phyloP scores from a whole-genome alignment of 2,329 filamentous ascomycete species.

The Sporothrix euskadiensis region DNA sequence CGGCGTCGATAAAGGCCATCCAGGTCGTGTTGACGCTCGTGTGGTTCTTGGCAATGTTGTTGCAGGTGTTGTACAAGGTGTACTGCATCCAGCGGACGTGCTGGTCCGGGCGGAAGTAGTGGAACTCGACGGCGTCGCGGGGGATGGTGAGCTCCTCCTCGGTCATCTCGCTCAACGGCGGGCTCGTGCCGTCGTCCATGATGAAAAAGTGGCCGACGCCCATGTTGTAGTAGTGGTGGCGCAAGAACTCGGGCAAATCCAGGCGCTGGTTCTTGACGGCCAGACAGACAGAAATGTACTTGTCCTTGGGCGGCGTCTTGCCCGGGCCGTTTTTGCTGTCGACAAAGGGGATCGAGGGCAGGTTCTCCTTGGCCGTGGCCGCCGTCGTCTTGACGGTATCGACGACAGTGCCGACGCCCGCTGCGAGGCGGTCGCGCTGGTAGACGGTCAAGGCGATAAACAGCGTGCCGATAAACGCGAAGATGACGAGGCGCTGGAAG shows the following conservation, averaged over 20 bases:
- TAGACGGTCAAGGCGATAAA: constrained; percentile 24
- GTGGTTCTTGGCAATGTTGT: constrained; percentile 20
- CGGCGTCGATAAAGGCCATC: constrained; percentile 31
- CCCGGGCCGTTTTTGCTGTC: background rate
- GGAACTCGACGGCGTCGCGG: constrained; percentile 27
- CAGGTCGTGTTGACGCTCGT: constrained; percentile 24
- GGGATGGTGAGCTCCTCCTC: constrained; percentile 27
- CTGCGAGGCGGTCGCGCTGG: constrained; percentile 26
- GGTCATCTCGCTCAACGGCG: constrained; percentile 25
- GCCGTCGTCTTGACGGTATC: constrained; percentile 21
- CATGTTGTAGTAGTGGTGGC: constrained; percentile 32
- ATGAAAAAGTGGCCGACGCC: constrained; percentile 29
- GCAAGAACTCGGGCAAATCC: constrained; percentile 29
- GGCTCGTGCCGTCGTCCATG: constrained; percentile 30
- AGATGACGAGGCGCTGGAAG: constrained; percentile 21
- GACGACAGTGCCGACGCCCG: constrained; percentile 26
- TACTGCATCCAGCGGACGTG: constrained; percentile 31
- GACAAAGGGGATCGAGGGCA: constrained; percentile 15
- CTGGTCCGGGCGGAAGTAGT: constrained; percentile 27
- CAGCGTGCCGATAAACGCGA: constrained; percentile 25
- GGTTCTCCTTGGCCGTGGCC: constrained; percentile 9
- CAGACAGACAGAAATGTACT: constrained; percentile 28
- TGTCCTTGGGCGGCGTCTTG: constrained; percentile 18
- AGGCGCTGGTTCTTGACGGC: constrained; percentile 29
- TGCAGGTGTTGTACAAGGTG: constrained; percentile 27